phyloP scores from a whole-genome alignment of 257 asterid species.

The Sherardia arvensis region DNA sequence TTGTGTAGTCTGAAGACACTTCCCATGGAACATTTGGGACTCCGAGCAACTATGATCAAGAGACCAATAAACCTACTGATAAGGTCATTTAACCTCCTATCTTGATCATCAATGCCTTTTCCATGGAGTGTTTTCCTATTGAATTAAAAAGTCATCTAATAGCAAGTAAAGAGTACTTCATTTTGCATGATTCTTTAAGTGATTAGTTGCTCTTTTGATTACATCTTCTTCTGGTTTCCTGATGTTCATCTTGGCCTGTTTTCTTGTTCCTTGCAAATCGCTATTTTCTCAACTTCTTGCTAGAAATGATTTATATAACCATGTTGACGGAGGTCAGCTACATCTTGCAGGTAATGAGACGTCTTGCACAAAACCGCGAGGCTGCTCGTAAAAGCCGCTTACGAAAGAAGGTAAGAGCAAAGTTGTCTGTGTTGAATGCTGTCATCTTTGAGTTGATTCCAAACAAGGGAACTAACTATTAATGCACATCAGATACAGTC shows the following conservation, averaged over 20 bases:
- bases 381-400: slow-evolving; percentile 95
- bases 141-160: background rate
- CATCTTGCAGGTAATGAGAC: slow-evolving; percentile 58
- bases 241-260: background rate
- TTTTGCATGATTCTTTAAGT: background rate
- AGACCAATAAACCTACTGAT: slow-evolving; percentile 48
- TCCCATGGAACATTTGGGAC: slow-evolving; percentile 62
- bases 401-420: slow-evolving; percentile 52
- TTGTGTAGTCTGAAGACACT: slow-evolving; percentile 58
- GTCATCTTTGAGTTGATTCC: background rate
- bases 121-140: background rate
- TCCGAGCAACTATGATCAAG: slow-evolving; percentile 66
- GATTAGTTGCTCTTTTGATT: background rate
- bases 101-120: background rate
- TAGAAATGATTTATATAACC: background rate
- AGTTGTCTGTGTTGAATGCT: background rate
- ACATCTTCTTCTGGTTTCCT: background rate
- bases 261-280: background rate
- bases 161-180: background rate
- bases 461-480: background rate
- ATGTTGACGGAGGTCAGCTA: slow-evolving; percentile 7
- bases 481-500: background rate
- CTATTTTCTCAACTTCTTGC: background rate
- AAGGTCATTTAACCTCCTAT: slow-evolving; percentile 36
- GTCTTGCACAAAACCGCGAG: slow-evolving; percentile 95